phyloP scores from a whole-genome alignment of 352 stramenopile genomes.

The Phytophthora chlamydospora region DNA sequence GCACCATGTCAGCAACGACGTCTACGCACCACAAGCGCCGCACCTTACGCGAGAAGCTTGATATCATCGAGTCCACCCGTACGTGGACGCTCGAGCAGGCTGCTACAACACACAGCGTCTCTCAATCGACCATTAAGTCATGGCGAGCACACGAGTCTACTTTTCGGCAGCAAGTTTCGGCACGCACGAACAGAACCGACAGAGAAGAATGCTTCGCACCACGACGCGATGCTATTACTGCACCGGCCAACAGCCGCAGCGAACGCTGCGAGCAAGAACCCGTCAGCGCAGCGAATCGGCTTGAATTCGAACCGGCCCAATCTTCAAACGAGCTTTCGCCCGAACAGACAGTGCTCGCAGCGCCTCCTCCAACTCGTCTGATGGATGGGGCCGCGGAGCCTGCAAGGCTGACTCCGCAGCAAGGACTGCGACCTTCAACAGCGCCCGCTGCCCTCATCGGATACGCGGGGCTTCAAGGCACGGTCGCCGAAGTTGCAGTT shows the following conservation, averaged over 20 bases:
- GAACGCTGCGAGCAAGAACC: background rate
- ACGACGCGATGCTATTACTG: too few relatives aligned
- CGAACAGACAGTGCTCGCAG: background rate
- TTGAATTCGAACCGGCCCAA: background rate
- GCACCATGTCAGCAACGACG: background rate
- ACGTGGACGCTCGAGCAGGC: background rate
- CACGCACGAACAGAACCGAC: too few relatives aligned
- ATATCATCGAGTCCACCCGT: background rate
- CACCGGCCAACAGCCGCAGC: too few relatives aligned
- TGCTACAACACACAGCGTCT: background rate
- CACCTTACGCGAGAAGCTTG: background rate
- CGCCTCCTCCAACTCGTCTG: background rate
- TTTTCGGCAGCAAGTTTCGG: background rate
- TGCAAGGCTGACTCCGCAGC: background rate
- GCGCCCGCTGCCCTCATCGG: slow-evolving; percentile 1
- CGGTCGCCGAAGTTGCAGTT: background rate
- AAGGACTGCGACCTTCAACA: slow-evolving; percentile 3
- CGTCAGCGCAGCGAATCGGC: too few relatives aligned
- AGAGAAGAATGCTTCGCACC: too few relatives aligned
- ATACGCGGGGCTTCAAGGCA: slow-evolving; percentile 1
- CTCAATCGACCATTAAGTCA: background rate
- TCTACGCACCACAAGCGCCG: background rate
- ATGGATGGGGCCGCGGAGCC: background rate
- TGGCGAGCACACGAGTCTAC: background rate
- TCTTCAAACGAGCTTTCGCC: background rate